Evolutionary conservation across 176 grass and related monocot species (phyloP).

Genomic region (Miscanthus lutarioriparius): DNA sequence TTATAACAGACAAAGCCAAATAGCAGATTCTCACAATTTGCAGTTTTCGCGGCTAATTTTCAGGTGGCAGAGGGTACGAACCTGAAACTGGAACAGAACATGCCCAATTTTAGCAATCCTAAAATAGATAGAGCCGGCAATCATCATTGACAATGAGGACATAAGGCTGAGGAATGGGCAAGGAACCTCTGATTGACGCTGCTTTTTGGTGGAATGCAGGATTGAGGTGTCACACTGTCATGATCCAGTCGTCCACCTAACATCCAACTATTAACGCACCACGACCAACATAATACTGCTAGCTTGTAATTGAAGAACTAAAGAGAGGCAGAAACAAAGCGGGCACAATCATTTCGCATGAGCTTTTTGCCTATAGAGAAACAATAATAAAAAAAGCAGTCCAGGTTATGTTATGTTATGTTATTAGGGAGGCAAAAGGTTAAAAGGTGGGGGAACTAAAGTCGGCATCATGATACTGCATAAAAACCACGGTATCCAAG

Average conservation of each 20-base stretch:
- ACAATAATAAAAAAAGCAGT: neutral
- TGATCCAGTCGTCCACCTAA: slow-evolving; percentile 19
- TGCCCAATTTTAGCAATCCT: too few relatives aligned
- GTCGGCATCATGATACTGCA: slow-evolving; percentile 36
- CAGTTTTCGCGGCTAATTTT: too few relatives aligned
- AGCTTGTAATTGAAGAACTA: neutral
- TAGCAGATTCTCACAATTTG: too few relatives aligned
- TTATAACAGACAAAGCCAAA: too few relatives aligned
- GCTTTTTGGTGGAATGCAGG: too few relatives aligned
- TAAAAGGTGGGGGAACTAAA: slow-evolving; percentile 24
- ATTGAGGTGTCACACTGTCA: too few relatives aligned
- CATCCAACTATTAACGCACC: slow-evolving; percentile 32
- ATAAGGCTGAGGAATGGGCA: too few relatives aligned
- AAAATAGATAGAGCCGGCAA: too few relatives aligned
- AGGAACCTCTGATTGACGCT: too few relatives aligned
- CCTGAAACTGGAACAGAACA: too few relatives aligned
- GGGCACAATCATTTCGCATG: slow-evolving; percentile 33
- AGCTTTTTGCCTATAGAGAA: slow-evolving; percentile 25
- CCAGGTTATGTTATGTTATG: slow-evolving; percentile 19
- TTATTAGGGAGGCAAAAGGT: neutral
- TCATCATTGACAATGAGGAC: too few relatives aligned
- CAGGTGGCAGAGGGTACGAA: too few relatives aligned
- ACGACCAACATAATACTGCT: neutral
- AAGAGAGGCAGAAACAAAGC: slow-evolving; percentile 1
- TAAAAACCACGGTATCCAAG: slow-evolving; percentile 26